Conservation (phyloP, 2,329 filamentous ascomycete species). For the Pseudogymnoascus sp. region DNA sequence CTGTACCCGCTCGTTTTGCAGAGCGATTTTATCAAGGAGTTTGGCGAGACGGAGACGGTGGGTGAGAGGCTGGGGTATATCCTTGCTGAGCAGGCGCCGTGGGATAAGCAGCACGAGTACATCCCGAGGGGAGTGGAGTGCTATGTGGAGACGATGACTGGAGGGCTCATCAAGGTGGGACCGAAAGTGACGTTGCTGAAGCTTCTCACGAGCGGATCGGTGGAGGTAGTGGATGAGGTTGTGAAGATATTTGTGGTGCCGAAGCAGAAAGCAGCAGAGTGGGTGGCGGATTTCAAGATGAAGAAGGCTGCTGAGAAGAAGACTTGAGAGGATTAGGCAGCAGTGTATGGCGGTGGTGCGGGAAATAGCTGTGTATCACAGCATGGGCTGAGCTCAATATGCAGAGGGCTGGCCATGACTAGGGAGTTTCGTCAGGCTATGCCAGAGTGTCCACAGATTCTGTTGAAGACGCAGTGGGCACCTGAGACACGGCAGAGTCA, state of each 20-base stretch:
- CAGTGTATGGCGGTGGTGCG: background rate
- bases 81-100: slow-evolving; percentile 63
- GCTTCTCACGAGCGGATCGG: slow-evolving; percentile 64
- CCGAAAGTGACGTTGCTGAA: slow-evolving; percentile 73
- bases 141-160: slow-evolving; percentile 74
- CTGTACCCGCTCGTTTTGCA: slow-evolving; percentile 77
- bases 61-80: slow-evolving; percentile 76
- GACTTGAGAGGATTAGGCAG: background rate
- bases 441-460: background rate
- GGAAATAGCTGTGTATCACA: background rate
- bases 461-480: background rate
- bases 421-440: background rate
- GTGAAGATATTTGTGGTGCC: slow-evolving; percentile 79
- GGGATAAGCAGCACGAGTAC: slow-evolving; percentile 68
- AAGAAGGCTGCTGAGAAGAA: slow-evolving; percentile 48
- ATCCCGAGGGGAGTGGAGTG: slow-evolving; percentile 61
- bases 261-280: slow-evolving; percentile 56
- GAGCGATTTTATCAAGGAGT: slow-evolving; percentile 84
- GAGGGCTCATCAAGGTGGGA: slow-evolving; percentile 81
- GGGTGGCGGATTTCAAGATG: slow-evolving; percentile 77
- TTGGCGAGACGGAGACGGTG: slow-evolving; percentile 67
- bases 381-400: background rate
- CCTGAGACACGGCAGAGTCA: background rate
- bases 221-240: slow-evolving; percentile 81
- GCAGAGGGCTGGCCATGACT: background rate